phyloP scores from a whole-genome alignment of 306 rosid species.

The Vigna reflexopilosa region DNA sequence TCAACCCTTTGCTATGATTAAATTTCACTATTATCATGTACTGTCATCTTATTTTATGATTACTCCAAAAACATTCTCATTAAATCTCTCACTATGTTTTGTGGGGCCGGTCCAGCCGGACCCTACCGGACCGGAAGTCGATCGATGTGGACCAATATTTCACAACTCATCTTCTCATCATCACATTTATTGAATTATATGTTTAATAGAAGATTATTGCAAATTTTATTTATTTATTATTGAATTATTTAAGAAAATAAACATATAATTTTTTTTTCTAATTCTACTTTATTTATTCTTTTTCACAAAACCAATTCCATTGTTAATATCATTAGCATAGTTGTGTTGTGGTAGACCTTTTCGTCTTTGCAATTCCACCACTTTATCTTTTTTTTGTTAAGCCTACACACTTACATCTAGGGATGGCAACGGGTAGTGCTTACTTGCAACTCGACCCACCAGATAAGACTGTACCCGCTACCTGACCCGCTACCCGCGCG shows the following conservation, averaged over 20 bases:
- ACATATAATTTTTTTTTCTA: too few species aligned
- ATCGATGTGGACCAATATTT: conserved; percentile 53
- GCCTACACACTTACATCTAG: too few species aligned
- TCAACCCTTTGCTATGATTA: conserved; percentile 45
- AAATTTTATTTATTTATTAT: too few species aligned
- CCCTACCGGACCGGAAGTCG: conserved; percentile 52
- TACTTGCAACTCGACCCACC: rapidly evolving
- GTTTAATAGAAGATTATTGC: too few species aligned
- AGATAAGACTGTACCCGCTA: too few species aligned
- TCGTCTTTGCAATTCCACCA: conserved; percentile 1
- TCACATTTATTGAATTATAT: neutral
- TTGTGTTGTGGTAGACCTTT: neutral
- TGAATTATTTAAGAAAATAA: too few species aligned
- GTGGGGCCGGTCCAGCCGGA: conserved; percentile 44
- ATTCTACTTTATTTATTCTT: too few species aligned
- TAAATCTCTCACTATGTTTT: conserved; percentile 34
- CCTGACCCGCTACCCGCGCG: too few species aligned
- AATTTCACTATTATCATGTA: conserved; percentile 34
- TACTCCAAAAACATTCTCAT: conserved; percentile 53
- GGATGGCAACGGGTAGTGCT: too few species aligned
- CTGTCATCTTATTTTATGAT: conserved; percentile 48
- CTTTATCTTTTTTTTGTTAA: neutral
- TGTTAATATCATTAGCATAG: too few species aligned
- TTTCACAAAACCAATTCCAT: too few species aligned
- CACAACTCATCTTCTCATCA: conserved; percentile 30